Conservation (phyloP, 1,284 basidiomycete genomes). For the Porodaedalea pini region DNA sequence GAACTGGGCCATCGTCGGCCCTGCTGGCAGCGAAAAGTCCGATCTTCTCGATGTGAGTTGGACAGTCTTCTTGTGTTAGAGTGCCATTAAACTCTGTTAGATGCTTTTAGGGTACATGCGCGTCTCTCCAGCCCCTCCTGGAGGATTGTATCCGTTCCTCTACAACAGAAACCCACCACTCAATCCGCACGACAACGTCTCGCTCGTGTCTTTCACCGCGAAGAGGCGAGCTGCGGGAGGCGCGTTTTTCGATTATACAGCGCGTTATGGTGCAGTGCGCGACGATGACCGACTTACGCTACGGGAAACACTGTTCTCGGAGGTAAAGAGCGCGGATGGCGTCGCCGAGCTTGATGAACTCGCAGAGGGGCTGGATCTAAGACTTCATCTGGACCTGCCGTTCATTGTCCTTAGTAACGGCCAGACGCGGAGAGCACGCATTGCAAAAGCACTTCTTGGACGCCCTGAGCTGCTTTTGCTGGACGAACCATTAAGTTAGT, state of each 20-base stretch:
- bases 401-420: conserved; percentile 86
- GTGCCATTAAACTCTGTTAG: conserved; percentile 32
- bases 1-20: conserved; percentile 71
- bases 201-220: conserved; percentile 74
- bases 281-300: conserved; percentile 79
- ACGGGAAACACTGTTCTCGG: conserved; percentile 64
- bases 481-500: conserved; percentile 80
- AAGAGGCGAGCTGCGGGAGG: conserved; percentile 52
- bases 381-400: conserved; percentile 71
- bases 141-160: conserved; percentile 74
- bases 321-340: conserved; percentile 26
- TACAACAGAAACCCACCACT: conserved; percentile 27
- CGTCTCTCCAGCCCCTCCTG: conserved; percentile 55
- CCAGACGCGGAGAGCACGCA: conserved; percentile 84
- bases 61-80: background rate
- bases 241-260: conserved; percentile 90
- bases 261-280: conserved; percentile 81
- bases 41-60: conserved; percentile 54
- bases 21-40: conserved; percentile 49
- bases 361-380: conserved; percentile 52
- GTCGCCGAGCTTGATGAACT: conserved; percentile 43
- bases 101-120: conserved; percentile 67
- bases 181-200: conserved; percentile 51
- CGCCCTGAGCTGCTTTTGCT: conserved; percentile 72
- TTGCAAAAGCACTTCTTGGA: conserved; percentile 73